These are phyloP conservation scores for Viola pubescens DNA, from an alignment of 441 rosid genomes.

Conservation along the genomic window DNA sequence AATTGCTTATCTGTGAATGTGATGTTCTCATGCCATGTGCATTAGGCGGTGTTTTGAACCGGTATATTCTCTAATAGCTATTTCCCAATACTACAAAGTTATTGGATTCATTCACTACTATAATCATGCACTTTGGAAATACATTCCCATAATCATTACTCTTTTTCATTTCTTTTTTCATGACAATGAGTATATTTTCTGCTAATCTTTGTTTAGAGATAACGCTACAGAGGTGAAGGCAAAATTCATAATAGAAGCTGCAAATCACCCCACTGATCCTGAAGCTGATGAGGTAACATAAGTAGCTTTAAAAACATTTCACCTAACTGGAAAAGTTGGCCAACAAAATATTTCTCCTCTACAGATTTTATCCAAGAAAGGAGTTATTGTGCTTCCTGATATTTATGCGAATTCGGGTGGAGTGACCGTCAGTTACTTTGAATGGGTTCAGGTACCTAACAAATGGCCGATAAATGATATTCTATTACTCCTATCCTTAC, in stretches of 20 bases:
- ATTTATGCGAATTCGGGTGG: slow-evolving; percentile 90
- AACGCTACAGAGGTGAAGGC: slow-evolving; percentile 88
- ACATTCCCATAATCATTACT: too few species aligned
- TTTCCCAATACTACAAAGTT: neutral
- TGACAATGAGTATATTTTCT: neutral
- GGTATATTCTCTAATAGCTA: slow-evolving; percentile 28
- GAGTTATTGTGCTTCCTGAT: slow-evolving; percentile 76
- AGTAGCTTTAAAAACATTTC: neutral
- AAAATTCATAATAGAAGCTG: slow-evolving; percentile 85
- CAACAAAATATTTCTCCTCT: neutral
- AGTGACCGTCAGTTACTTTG: slow-evolving; percentile 89
- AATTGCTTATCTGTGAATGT: slow-evolving; percentile 66
- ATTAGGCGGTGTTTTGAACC: slow-evolving; percentile 85
- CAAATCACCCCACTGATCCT: slow-evolving; percentile 97
- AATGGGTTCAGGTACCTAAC: slow-evolving; percentile 79
- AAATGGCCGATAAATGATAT: neutral
- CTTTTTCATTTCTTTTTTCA: neutral
- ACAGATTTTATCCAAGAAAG: slow-evolving; percentile 84
- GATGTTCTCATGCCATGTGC: slow-evolving; percentile 97
- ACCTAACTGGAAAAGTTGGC: neutral
- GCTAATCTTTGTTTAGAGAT: slow-evolving; percentile 35
- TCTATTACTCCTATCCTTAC: neutral
- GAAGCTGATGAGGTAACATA: slow-evolving; percentile 78
- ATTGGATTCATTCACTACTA: too few species aligned
- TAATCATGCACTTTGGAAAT: neutral